Base-by-base conservation (phyloP, 805 yeast genomes). In the Lipomyces lipofer region DNA sequence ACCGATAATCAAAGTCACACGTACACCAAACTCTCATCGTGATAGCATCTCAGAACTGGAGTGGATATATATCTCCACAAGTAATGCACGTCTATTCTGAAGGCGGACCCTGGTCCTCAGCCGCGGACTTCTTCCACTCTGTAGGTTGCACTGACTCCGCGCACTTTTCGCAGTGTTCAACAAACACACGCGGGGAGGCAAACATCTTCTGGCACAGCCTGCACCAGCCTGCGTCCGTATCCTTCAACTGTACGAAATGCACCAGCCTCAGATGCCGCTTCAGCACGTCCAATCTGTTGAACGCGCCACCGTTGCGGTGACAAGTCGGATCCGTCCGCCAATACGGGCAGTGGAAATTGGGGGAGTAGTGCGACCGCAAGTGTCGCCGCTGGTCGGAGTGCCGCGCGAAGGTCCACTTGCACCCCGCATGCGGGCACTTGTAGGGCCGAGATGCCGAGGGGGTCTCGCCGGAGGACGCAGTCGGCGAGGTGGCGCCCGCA, bases 261-360 rank as follows among this genome's bases (percentile, higher is more conserved):
- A 86, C 88, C 38, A 86, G 73, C 49, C 80, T 75, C 51, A 86
- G 71, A 68, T 86, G 94, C 43, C 94, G 75, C 61, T 86, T 86
- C 59, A 86, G 72, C 28, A 86, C 91, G 64, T 86, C 94, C 56
- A 85, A 70, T 43, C 94, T 74, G 63, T 81, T 82, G 70, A 86
- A 86, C 0, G 88, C 79, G 13, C 92, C 91, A 19, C 86, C 88
- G 60, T 84, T 85, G 51, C 86, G 75, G 67, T 86, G 94, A 66
- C 91, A 86, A 5, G 86, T 79, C 3, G 84, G 82, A 61, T 83
- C 86, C 24, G 76, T 73, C 51, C 75, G 75, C 86, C 87, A 85
- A 69, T 76, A 86, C 2, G 92, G 92, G 66, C 92, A 86, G 59
- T 80, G 84, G 64, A 81, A 81, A 54, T 76, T 76, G 2, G 91